Conservation (phyloP, 306 rosid genomes). For the Morella rubra region DNA sequence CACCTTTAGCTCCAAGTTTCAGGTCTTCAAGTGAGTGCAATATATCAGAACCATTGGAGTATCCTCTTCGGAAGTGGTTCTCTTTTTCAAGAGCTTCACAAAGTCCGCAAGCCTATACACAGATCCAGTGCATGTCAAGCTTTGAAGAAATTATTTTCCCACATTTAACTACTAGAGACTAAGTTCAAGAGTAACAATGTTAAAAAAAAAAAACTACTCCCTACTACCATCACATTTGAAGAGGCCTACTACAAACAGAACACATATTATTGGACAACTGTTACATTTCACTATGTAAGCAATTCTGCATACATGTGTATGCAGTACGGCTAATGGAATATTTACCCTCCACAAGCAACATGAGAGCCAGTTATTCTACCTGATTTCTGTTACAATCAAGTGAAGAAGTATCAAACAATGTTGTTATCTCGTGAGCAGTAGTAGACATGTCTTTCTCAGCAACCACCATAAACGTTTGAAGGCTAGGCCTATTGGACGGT, state of each 20-base stretch:
- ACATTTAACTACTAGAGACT: neutral
- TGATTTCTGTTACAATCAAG: slow-evolving; percentile 60
- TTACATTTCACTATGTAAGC: neutral
- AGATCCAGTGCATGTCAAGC: slow-evolving; percentile 31
- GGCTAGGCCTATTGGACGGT: slow-evolving; percentile 58
- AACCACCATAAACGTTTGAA: slow-evolving; percentile 82
- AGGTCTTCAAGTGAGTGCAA: slow-evolving; percentile 72
- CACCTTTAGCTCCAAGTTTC: slow-evolving; percentile 64
- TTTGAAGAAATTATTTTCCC: slow-evolving; percentile 19
- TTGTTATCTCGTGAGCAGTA: slow-evolving; percentile 52
- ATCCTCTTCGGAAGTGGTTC: slow-evolving; percentile 65
- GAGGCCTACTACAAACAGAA: neutral
- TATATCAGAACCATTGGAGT: slow-evolving; percentile 58
- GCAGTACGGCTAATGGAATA: slow-evolving; percentile 23
- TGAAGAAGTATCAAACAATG: slow-evolving; percentile 46
- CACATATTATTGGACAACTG: neutral
- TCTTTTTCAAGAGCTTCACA: slow-evolving; percentile 69
- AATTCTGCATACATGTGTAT: neutral
- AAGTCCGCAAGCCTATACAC: slow-evolving; percentile 65
- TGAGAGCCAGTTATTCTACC: slow-evolving; percentile 43
- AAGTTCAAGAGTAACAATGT: neutral
- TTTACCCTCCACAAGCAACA: slow-evolving; percentile 11
- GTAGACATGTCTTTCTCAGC: slow-evolving; percentile 70
- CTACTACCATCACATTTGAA: neutral
- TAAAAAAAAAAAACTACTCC: neutral